Evolutionary conservation across 1,139 yeast genomes (phyloP).

Genomic region (Schwanniomyces etchellsii): DNA sequence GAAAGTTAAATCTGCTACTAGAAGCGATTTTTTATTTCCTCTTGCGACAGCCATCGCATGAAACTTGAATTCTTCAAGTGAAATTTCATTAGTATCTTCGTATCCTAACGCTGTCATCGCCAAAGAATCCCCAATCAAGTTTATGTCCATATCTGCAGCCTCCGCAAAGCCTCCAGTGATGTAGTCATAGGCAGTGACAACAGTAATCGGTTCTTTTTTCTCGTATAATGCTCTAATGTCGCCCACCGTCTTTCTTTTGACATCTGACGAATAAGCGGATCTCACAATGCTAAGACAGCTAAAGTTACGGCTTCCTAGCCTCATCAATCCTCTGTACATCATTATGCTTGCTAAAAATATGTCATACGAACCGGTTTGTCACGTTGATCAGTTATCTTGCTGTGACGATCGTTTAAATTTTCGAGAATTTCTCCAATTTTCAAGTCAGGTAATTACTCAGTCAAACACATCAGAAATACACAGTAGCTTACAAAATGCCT

Average conservation of each 20-base stretch:
- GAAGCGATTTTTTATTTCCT: conserved; percentile 58
- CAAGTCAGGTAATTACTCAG: too few relatives aligned
- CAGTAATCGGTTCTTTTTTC: conserved; percentile 52
- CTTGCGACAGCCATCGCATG: conserved; percentile 74
- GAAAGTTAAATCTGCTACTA: conserved; percentile 87
- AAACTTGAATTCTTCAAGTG: conserved; percentile 72
- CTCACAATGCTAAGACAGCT: not conserved
- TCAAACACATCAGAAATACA: too few relatives aligned
- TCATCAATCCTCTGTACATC: too few relatives aligned
- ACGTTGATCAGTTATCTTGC: too few relatives aligned
- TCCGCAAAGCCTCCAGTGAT: conserved; percentile 74
- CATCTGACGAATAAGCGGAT: not conserved
- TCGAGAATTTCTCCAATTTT: too few relatives aligned
- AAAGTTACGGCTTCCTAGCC: too few relatives aligned
- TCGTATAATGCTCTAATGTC: conserved; percentile 41
- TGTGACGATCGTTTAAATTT: too few relatives aligned
- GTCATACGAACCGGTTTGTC: too few relatives aligned
- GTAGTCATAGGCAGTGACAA: conserved; percentile 84
- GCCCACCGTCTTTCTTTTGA: conserved; percentile 24
- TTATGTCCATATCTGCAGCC: conserved; percentile 60
- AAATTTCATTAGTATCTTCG: conserved; percentile 66
- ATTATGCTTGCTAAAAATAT: conserved; percentile 2
- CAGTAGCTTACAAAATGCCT: too few relatives aligned
- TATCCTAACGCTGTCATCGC: conserved; percentile 91
- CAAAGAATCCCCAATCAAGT: conserved; percentile 85